These are phyloP conservation scores for Sesbania bispinosa DNA, from an alignment of 306 rosid species.

Conservation along the genomic window DNA sequence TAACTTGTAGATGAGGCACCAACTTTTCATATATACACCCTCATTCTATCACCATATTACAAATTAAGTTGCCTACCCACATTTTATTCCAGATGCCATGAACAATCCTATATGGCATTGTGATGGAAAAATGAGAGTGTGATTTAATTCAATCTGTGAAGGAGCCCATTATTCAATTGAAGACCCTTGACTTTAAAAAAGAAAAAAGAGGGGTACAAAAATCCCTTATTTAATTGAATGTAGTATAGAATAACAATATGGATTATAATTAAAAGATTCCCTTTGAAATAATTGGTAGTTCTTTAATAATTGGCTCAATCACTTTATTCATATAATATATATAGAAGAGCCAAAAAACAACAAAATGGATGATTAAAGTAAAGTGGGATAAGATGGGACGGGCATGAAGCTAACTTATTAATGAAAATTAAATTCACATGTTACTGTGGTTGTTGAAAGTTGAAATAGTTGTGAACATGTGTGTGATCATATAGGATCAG, in stretches of 20 bases:
- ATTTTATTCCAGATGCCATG: not conserved
- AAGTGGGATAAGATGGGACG: slow-evolving; percentile 17
- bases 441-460: slow-evolving; percentile 9
- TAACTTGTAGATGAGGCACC: not conserved
- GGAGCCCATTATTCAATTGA: not conserved
- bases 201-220: not conserved
- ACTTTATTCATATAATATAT: not conserved
- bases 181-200: not conserved
- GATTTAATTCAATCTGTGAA: not conserved
- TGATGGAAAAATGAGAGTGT: not conserved
- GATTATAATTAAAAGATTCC: slow-evolving; percentile 35
- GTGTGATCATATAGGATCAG: not conserved
- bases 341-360: not conserved
- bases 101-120: not conserved
- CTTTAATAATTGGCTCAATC: slow-evolving; percentile 24
- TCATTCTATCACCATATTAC: not conserved
- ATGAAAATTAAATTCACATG: slow-evolving; percentile 33
- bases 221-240: not conserved
- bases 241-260: not conserved
- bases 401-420: not conserved
- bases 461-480: not conserved
- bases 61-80: not conserved
- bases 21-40: not conserved
- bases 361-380: not conserved
- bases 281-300: slow-evolving; percentile 20